Percentiles rank a stretch among this genome's conserved stretches.
Conservation (phyloP, 768 basidiomycete genomes). For the Infundibulicybe gibba region DNA sequence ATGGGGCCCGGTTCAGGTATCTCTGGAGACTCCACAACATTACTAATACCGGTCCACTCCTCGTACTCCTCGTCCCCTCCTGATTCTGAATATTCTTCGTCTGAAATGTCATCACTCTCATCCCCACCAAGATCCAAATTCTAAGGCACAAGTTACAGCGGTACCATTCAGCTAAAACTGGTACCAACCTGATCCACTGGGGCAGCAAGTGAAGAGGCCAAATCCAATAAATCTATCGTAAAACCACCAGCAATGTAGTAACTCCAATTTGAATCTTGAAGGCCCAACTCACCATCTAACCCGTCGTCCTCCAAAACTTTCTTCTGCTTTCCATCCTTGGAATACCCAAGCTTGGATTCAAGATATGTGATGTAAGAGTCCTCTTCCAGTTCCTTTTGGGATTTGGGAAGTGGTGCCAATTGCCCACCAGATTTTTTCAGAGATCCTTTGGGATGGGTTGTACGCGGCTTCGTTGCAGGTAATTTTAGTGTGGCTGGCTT, state of each 20-base stretch:
- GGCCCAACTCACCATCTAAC: conserved; percentile 61
- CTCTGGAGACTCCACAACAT: no score
- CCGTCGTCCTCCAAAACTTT: conserved; percentile 68
- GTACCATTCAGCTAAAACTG: neutral
- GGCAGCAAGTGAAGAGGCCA: conserved; percentile 34
- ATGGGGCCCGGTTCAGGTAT: no score
- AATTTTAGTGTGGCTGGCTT: neutral
- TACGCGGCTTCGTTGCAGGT: neutral
- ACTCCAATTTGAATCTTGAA: neutral
- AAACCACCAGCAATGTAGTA: neutral
- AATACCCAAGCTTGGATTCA: conserved; percentile 70
- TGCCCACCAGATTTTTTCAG: conserved; percentile 27
- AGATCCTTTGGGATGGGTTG: conserved; percentile 13
- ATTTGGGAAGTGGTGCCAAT: conserved; percentile 19
- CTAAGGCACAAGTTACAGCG: conserved; percentile 1
- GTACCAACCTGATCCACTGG: conserved; percentile 10
- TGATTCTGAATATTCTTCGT: conserved; percentile 33
- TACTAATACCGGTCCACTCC: neutral
- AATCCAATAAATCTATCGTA: conserved; percentile 49
- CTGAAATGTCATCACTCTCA: conserved; percentile 20
- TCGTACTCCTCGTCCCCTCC: conserved; percentile 25
- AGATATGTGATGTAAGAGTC: conserved; percentile 84
- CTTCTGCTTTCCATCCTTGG: conserved; percentile 38
- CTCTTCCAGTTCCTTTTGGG: conserved; percentile 57
- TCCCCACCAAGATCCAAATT: conserved; percentile 9